Conservation (phyloP, 2,329 filamentous ascomycete species). For the Polychaeton citri region DNA sequence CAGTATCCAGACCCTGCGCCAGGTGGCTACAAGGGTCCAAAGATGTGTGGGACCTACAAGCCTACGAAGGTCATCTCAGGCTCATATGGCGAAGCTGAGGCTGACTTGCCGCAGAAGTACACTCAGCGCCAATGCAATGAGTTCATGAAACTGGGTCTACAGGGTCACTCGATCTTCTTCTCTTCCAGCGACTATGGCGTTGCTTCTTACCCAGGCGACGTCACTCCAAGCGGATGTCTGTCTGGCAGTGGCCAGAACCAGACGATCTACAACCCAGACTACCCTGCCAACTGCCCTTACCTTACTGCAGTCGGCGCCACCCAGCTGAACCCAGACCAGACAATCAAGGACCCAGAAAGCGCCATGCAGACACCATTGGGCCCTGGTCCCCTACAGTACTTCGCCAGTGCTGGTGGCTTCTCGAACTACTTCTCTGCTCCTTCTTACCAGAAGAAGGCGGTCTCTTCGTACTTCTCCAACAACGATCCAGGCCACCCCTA, state of each 20-base stretch:
- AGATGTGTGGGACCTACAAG: slow-evolving; percentile 33
- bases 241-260: slow-evolving; percentile 5
- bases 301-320: slow-evolving; percentile 29
- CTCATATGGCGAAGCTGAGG: slow-evolving; percentile 42
- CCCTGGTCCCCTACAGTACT: slow-evolving; percentile 11
- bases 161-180: slow-evolving; percentile 32
- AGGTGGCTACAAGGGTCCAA: slow-evolving; percentile 35
- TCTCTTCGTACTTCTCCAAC: slow-evolving; percentile 19
- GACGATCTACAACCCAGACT: slow-evolving; percentile 11
- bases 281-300: slow-evolving; percentile 10
- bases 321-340: slow-evolving; percentile 21
- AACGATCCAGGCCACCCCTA: slow-evolving; percentile 12
- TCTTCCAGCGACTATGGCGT: slow-evolving; percentile 31
- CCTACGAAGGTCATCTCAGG: slow-evolving; percentile 43
- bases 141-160: slow-evolving; percentile 33
- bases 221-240: slow-evolving; percentile 1
- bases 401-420: slow-evolving; percentile 26
- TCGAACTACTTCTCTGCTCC: slow-evolving; percentile 19
- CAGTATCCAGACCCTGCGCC: slow-evolving; percentile 34
- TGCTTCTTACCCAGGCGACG: neutral
- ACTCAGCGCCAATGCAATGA: slow-evolving; percentile 30
- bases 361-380: slow-evolving; percentile 6
- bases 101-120: slow-evolving; percentile 38
- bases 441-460: slow-evolving; percentile 23
- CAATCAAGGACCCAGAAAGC: slow-evolving; percentile 8